phyloP scores from a whole-genome alignment of 2,329 filamentous ascomycete species.

The Fusarium piperis region DNA sequence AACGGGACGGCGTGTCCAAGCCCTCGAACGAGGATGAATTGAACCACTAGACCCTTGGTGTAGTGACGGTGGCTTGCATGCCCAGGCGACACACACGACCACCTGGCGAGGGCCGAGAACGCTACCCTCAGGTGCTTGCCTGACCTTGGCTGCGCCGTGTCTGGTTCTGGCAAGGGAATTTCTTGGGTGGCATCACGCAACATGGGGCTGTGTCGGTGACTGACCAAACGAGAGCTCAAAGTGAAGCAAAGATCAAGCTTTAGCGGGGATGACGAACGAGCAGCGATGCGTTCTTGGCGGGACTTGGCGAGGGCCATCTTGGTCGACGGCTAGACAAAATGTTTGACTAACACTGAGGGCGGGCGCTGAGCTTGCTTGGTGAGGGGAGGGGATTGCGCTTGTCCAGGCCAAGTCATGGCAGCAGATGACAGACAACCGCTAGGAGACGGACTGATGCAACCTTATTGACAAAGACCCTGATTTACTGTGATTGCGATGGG shows the following conservation, averaged over 20 bases:
- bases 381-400: background rate
- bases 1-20: background rate
- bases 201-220: slow-evolving; percentile 3
- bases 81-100: slow-evolving; percentile 6
- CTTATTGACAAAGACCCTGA: background rate
- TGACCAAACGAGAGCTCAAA: background rate
- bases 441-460: background rate
- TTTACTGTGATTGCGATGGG: background rate
- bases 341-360: background rate
- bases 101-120: slow-evolving; percentile 16
- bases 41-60: slow-evolving; percentile 9
- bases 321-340: background rate
- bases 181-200: slow-evolving; percentile 3
- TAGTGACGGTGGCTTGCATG: slow-evolving; percentile 16
- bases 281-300: slow-evolving; percentile 20
- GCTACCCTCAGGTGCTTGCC: background rate
- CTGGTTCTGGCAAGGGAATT: background rate
- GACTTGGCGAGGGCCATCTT: background rate
- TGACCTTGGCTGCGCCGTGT: background rate
- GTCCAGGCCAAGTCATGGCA: background rate
- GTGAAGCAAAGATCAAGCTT: slow-evolving; percentile 18
- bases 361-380: background rate
- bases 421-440: background rate
- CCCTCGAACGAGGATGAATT: background rate
- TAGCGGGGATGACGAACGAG: slow-evolving; percentile 29